phyloP scores from a whole-genome alignment of 202 grass and related monocot genomes.

The Panicum virgatum region DNA sequence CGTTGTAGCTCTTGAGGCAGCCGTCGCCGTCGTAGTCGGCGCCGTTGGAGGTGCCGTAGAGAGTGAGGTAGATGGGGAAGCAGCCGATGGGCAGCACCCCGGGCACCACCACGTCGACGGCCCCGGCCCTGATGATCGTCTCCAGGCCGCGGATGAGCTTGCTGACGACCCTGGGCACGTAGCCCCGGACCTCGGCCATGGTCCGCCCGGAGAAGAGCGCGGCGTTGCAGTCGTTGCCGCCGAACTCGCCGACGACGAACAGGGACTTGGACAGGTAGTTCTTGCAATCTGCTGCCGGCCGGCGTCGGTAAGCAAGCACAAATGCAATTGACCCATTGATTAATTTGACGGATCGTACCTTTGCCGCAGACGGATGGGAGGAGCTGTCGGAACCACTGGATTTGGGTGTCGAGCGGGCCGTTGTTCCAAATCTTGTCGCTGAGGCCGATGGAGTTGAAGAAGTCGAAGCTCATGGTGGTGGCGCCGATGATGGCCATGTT shows the following conservation, averaged over 20 bases:
- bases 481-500: constrained; percentile 97
- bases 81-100: constrained; percentile 79
- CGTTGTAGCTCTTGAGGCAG: constrained; percentile 78
- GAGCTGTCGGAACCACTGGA: constrained; percentile 84
- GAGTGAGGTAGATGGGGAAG: constrained; percentile 77
- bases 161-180: constrained; percentile 52
- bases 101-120: constrained; percentile 65
- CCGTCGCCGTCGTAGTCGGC: constrained; percentile 70
- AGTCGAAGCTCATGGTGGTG: constrained; percentile 62
- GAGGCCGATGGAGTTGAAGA: constrained; percentile 79
- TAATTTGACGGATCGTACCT: too few species aligned
- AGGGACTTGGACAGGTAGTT: constrained; percentile 62
- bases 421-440: constrained; percentile 89
- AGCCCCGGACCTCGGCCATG: constrained; percentile 52
- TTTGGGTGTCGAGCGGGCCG: constrained; percentile 67
- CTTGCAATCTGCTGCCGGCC: constrained; percentile 47
- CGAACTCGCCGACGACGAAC: constrained; percentile 76
- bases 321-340: neutral
- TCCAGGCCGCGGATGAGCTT: constrained; percentile 57
- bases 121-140: constrained; percentile 53
- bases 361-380: constrained; percentile 62
- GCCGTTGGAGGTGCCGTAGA: constrained; percentile 64
- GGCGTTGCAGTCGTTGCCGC: constrained; percentile 79
- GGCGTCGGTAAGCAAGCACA: neutral
- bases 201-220: constrained; percentile 53